Conservation (phyloP, 441 rosid genomes). For the Syzygium malaccense region DNA sequence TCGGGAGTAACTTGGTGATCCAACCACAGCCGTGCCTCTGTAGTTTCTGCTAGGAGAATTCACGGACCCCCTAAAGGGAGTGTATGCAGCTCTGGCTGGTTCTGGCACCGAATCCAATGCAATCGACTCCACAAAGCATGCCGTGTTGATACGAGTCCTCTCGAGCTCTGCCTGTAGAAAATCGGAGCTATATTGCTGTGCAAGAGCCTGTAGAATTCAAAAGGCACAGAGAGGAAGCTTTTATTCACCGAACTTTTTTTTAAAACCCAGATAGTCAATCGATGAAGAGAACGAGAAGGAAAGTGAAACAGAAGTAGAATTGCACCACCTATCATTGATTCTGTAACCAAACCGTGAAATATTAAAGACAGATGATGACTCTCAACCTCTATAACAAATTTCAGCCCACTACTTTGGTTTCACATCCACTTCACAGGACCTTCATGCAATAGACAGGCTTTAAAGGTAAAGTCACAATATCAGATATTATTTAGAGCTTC, state of each 20-base stretch:
- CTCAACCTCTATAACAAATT: neutral
- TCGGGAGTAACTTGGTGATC: constrained; percentile 55
- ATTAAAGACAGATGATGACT: neutral
- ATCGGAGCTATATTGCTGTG: constrained; percentile 76
- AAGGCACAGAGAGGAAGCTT: neutral
- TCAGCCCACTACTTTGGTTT: neutral
- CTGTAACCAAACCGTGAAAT: neutral
- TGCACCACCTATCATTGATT: neutral
- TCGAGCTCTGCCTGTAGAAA: constrained; percentile 80
- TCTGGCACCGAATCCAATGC: constrained; percentile 60
- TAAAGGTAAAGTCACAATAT: neutral
- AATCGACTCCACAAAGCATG: constrained; percentile 75
- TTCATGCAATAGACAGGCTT: neutral
- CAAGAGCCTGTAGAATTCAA: constrained; percentile 53
- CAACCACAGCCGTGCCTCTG: constrained; percentile 43
- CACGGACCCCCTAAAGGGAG: constrained; percentile 51
- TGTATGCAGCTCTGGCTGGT: constrained; percentile 55
- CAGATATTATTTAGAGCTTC: neutral
- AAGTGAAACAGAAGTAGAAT: neutral
- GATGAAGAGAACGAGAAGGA: neutral
- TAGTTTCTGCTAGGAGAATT: constrained; percentile 73
- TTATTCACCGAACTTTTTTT: neutral
- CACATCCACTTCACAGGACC: neutral
- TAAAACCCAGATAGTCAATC: neutral
- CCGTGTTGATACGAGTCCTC: constrained; percentile 86